Base-by-base conservation (phyloP, 257 asterid genomes). In the Echites panduratus region DNA sequence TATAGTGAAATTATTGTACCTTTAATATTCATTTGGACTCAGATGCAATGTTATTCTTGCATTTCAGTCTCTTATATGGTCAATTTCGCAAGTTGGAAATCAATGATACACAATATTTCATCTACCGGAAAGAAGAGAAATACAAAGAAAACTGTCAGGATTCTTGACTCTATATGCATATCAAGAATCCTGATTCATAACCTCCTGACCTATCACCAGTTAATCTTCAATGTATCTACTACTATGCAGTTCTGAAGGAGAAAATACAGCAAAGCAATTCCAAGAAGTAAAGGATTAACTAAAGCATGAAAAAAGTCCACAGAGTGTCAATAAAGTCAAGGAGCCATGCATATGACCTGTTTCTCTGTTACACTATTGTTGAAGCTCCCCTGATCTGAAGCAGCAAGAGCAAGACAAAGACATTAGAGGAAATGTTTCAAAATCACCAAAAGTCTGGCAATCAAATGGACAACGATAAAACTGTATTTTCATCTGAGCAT, bases 311-410 rank as follows among this genome's bases (percentile, higher is more conserved):
- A 20, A 41, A 35, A 40, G 17, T 22, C 16, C 41, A 41, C 16
- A 58, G 29, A 29, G 38, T 17, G 56, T 58, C 62, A 52, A 70
- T 40, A 47, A 70, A 47, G 41, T 70, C 20, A 73, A 66, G 72
- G 44, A 61, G 57, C 66, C 20, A 72, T 10, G 77, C 66, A 65
- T 61, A 74, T 40, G 32, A 91, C 96, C 97, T 91, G 95, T 79
- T 89, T 80, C 82, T 85, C 96, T 19, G 85, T 82, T 27, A 89
- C 95, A 77, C 97, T 91, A 84, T 83, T 87, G 83, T 89, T 89
- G 87, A 91, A 89, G 86, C 97, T 87, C 76, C 92, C 89, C 50
- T 82, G 92, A 86, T 91, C 96, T 19, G 53, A 82, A 52, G 68
- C 96, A 89, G 89, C 78, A 69, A 19, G 68, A 70, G 41, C 49